Evolutionary conservation across 441 rosid genomes (phyloP), one percentile per base, ranked within the genome.

Genomic region (Gossypium davidsonii): DNA sequence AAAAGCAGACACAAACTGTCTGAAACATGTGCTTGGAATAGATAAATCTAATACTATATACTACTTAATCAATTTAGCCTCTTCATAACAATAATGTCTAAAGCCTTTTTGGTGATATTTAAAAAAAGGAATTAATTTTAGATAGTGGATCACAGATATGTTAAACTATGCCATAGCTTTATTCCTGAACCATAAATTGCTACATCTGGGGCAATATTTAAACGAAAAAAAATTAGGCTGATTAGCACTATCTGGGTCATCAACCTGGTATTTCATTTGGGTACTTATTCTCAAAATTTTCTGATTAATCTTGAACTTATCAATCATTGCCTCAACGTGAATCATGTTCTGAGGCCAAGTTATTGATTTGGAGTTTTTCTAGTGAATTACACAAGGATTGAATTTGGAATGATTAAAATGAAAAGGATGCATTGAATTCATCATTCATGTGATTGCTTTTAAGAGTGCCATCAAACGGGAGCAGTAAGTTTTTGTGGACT

Each of bases 1-100:
- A 51, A 66, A 21, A 39, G 21, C 56, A 23, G 56, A 66, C 70
- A 21, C 11, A 52, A 52, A 66, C 18, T 21, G 37, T 66, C 21
- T 66, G 70, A 46, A 59, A 21, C 71, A 61, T 67, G 74, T 44
- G 74, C 44, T 53, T 20, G 20, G 39, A 14, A 53, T 56, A 62
- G 65, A 55, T 28, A 61, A 68, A 20, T 20, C 59, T 20, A 20
- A 55, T 55, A 6, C 21, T 67, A 73, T 51, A 26, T 26, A 56
- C 34, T 4, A 10, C 26, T 66, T 20, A 48, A 6, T 48, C 42
- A 25, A 28, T 20, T 42, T 18, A 48, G 46, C 69, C 42, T 7
- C 48, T 72, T 25, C 28, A 46, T 64, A 56, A 61, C 59, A 64
- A 71, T 76, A 51, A 71, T 49, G 74, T 34, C 60, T 56, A 56